phyloP scores from a whole-genome alignment of 2,329 filamentous ascomycete genomes.

The Hawksworthiomyces lignivorus region DNA sequence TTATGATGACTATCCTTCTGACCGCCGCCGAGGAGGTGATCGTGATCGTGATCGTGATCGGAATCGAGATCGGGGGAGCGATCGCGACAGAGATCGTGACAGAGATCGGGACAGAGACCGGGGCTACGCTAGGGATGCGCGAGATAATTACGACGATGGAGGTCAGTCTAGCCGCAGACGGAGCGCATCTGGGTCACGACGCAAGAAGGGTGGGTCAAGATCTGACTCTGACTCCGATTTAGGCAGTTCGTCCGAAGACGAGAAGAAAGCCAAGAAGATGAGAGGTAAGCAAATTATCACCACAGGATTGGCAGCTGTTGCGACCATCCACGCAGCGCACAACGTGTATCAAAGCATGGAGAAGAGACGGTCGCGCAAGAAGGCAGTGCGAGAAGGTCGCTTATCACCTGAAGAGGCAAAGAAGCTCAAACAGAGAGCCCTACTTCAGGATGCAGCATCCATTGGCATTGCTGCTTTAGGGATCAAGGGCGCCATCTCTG shows the following conservation, averaged over 20 bases:
- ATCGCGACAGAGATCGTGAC: too few species aligned
- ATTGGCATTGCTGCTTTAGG: slow-evolving; percentile 51
- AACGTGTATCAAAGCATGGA: slow-evolving; percentile 52
- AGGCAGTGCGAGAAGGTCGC: slow-evolving; percentile 46
- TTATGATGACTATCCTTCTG: slow-evolving; percentile 34
- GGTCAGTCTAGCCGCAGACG: slow-evolving; percentile 30
- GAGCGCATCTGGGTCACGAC: slow-evolving; percentile 31
- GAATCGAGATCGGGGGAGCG: slow-evolving; percentile 25
- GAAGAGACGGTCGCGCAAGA: slow-evolving; percentile 44
- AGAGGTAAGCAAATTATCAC: slow-evolving; percentile 55
- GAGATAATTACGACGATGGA: slow-evolving; percentile 41
- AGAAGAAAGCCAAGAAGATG: slow-evolving; percentile 47
- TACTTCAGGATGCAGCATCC: slow-evolving; percentile 51
- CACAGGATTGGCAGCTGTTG: slow-evolving; percentile 48
- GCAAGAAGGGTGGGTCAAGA: slow-evolving; percentile 28
- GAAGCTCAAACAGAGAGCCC: slow-evolving; percentile 49
- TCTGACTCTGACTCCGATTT: slow-evolving; percentile 48
- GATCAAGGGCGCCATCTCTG: slow-evolving; percentile 48
- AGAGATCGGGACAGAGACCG: slow-evolving; percentile 24
- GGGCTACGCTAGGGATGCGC: slow-evolving; percentile 24
- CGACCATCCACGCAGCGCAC: slow-evolving; percentile 53
- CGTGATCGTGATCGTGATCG: slow-evolving; percentile 28
- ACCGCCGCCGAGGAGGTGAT: slow-evolving; percentile 11
- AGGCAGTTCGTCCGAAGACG: slow-evolving; percentile 51
- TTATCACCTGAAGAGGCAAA: slow-evolving; percentile 43